Evolutionary conservation across 1,284 basidiomycete species (phyloP).

Genomic region (Pseudozyma hubeiensis): DNA sequence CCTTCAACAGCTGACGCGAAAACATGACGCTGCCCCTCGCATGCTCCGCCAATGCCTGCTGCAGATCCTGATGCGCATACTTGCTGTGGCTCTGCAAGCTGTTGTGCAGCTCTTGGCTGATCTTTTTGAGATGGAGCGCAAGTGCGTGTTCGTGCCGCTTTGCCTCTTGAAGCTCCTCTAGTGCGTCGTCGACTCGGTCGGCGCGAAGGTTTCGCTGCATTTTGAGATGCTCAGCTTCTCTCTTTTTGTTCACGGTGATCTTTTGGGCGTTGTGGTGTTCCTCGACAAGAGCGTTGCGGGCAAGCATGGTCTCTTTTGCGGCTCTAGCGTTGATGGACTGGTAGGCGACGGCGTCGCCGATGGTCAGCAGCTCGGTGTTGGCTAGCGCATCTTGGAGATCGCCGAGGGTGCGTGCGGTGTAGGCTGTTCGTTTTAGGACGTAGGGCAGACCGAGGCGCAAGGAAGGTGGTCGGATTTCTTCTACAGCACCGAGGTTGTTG

Average conservation of each 20-base stretch:
- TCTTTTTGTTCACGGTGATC: conserved; percentile 50
- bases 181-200: conserved; percentile 57
- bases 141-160: conserved; percentile 53
- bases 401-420: conserved; percentile 33
- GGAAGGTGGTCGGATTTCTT: conserved; percentile 42
- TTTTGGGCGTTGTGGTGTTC: conserved; percentile 60
- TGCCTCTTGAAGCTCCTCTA: conserved; percentile 60
- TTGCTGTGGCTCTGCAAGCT: conserved; percentile 58
- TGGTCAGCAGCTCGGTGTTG: conserved; percentile 49
- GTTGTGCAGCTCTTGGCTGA: conserved; percentile 48
- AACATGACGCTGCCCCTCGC: conserved; percentile 53
- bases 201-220: conserved; percentile 40
- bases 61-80: conserved; percentile 61
- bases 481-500: conserved; percentile 47
- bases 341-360: conserved; percentile 58
- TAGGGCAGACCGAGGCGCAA: conserved; percentile 42
- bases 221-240: conserved; percentile 57
- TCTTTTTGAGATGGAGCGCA: conserved; percentile 43
- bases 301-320: conserved; percentile 60
- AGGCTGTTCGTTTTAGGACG: conserved; percentile 41
- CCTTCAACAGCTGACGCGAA: conserved; percentile 31
- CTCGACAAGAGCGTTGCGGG: conserved; percentile 62
- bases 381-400: conserved; percentile 44
- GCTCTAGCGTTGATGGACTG: conserved; percentile 61
- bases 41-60: conserved; percentile 54